These are phyloP conservation scores for Cardamine chenopodiifolia DNA, from an alignment of 345 rosid species.

Conservation along the genomic window DNA sequence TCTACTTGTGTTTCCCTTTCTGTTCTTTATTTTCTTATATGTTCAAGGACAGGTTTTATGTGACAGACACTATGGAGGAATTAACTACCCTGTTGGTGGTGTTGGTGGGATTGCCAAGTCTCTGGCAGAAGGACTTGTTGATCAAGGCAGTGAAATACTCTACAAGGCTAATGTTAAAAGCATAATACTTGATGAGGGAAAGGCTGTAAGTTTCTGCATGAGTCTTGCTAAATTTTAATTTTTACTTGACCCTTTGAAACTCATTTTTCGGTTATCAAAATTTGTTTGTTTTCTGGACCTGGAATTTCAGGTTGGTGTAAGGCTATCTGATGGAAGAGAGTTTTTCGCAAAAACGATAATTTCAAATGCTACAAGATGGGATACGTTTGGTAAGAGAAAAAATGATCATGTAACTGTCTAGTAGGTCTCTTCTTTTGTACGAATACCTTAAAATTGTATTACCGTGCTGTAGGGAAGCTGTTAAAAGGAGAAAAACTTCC, in stretches of 20 bases:
- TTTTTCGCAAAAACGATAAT: slow-evolving; percentile 72
- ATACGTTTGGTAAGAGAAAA: slow-evolving; percentile 80
- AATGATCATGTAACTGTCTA: not conserved
- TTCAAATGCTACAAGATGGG: slow-evolving; percentile 99
- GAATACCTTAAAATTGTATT: not conserved
- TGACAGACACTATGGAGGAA: slow-evolving; percentile 97
- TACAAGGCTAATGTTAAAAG: slow-evolving; percentile 81
- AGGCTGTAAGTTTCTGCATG: slow-evolving; percentile 66
- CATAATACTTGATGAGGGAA: slow-evolving; percentile 73
- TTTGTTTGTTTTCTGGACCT: not conserved
- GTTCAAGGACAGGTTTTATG: slow-evolving; percentile 72
- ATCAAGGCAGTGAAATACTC: slow-evolving; percentile 77
- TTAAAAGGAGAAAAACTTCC: slow-evolving; percentile 84
- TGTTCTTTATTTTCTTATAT: slow-evolving; percentile 19
- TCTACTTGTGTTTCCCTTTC: not conserved
- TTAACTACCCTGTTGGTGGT: slow-evolving; percentile 94
- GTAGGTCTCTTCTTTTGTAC: slow-evolving; percentile 12
- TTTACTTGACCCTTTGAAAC: slow-evolving; percentile 1
- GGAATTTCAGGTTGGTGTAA: slow-evolving; percentile 73
- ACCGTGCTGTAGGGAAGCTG: slow-evolving; percentile 62
- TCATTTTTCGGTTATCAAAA: not conserved
- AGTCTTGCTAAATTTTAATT: not conserved
- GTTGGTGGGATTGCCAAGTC: slow-evolving; percentile 91
- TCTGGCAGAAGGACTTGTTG: slow-evolving; percentile 76
- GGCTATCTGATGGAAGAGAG: slow-evolving; percentile 84